Evolutionary conservation across 2,329 filamentous ascomycete genomes (phyloP).

Genomic region (Eurotiales sp.): DNA sequence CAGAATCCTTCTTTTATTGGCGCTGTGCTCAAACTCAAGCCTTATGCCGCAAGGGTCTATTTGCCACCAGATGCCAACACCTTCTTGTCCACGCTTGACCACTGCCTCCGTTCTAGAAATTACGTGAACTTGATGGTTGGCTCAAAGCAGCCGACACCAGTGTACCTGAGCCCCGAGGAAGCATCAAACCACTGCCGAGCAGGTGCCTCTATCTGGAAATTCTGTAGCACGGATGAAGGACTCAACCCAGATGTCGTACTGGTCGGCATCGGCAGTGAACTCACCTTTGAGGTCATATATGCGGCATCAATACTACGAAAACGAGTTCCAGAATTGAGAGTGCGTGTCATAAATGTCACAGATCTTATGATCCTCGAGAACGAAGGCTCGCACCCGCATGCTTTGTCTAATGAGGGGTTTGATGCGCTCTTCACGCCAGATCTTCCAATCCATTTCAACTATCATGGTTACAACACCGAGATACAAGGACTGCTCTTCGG

Average conservation of each 20-base stretch:
- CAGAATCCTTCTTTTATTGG: conserved; percentile 68
- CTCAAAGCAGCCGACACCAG: conserved; percentile 61
- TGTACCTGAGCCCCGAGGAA: conserved; percentile 58
- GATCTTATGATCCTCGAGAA: conserved; percentile 61
- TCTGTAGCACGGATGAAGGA: conserved; percentile 56
- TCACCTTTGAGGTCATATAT: conserved; percentile 62
- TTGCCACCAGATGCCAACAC: conserved; percentile 66
- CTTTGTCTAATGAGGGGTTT: conserved; percentile 52
- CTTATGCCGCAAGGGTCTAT: conserved; percentile 59
- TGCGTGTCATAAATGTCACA: conserved; percentile 63
- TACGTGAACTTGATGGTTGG: conserved; percentile 67
- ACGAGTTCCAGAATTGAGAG: conserved; percentile 50
- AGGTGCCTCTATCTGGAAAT: conserved; percentile 60
- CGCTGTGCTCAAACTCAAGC: conserved; percentile 61
- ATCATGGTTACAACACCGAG: conserved; percentile 62
- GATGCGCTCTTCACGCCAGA: conserved; percentile 56
- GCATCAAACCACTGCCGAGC: conserved; percentile 58
- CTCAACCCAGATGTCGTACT: conserved; percentile 60
- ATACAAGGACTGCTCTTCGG: conserved; percentile 61
- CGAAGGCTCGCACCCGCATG: conserved; percentile 57
- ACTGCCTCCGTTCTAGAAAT: conserved; percentile 60
- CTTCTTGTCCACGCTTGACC: conserved; percentile 61
- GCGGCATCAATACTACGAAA: conserved; percentile 55
- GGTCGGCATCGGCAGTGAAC: conserved; percentile 61
- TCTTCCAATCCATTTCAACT: conserved; percentile 60